Base-by-base conservation (phyloP, 2,329 filamentous ascomycete species). In the Calonectria crousiana region DNA sequence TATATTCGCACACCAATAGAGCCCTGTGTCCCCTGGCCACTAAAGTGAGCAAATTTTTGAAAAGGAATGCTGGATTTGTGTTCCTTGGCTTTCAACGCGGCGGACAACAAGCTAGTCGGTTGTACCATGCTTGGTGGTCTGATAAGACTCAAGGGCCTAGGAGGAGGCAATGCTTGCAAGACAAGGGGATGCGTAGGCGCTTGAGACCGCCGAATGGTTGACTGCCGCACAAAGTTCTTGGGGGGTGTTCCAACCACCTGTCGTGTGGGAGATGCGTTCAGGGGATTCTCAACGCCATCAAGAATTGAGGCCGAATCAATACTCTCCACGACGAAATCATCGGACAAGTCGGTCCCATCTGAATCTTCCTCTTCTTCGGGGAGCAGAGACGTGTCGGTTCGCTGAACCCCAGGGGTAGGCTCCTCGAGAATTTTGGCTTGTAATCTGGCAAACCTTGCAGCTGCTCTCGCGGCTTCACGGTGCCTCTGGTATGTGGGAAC, bases 1-100 rank as follows among this genome's bases (percentile, higher is more conserved):
- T 95, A 96, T 51, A 97, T 94, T 71, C 93, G 93, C 75, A 97
- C 90, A 78, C 91, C 92, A 26, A 97, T 88, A 3, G 95, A 94
- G 65, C 93, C 94, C 9, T 93, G 90, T 75, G 96, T 95, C 23
- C 93, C 95, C 81, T 95, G 93, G 0, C 94, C 95, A 71, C 93
- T 95, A 47, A 95, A 89, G 20, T 93, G 90, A 1, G 94, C 94
- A 84, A 95, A 97, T 30, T 91, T 90, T 79, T 96, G 94, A 77
- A 96, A 93, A 0, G 94, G 94, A 80, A 94, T 92, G 8, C 90
- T 90, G 1, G 92, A 89, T 77, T 93, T 92, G 23, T 92, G 90
- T 78, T 93, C 90, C 82, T 93, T 95, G 36, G 92, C 93, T 78
- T 93, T 94, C 30, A 96, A 87, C 6, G 93, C 92, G 68, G 93